phyloP scores from a whole-genome alignment of 2,329 filamentous ascomycete genomes.

The Allantophomopsis cytisporea region DNA sequence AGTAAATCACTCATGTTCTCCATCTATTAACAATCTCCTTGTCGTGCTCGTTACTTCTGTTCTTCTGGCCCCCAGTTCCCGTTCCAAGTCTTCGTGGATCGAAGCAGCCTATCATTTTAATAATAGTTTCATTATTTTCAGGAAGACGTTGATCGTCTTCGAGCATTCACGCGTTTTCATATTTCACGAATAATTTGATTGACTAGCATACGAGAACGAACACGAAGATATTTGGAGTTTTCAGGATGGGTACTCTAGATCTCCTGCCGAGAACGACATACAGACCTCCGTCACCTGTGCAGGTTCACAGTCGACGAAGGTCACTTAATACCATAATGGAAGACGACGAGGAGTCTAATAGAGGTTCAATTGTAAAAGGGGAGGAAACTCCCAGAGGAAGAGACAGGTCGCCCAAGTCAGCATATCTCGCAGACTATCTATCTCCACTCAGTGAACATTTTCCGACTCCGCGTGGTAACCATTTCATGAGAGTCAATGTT shows the following conservation, averaged over 20 bases:
- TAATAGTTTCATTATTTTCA: slow-evolving; percentile 8
- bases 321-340: slow-evolving; percentile 53
- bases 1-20: neutral
- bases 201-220: too few relatives aligned
- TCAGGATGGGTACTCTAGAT: slow-evolving; percentile 20
- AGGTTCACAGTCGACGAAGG: slow-evolving; percentile 33
- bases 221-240: slow-evolving; percentile 1
- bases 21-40: neutral
- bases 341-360: slow-evolving; percentile 26
- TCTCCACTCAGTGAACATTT: slow-evolving; percentile 44
- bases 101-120: slow-evolving; percentile 21
- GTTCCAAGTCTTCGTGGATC: slow-evolving; percentile 21
- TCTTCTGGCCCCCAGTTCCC: slow-evolving; percentile 3
- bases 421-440: slow-evolving; percentile 15
- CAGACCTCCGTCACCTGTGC: slow-evolving; percentile 34
- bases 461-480: slow-evolving; percentile 54
- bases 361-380: slow-evolving; percentile 11
- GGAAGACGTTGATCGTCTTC: slow-evolving; percentile 15
- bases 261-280: slow-evolving; percentile 34
- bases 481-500: slow-evolving; percentile 50
- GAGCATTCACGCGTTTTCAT: slow-evolving; percentile 1
- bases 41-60: slow-evolving; percentile 3
- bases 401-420: slow-evolving; percentile 22
- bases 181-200: neutral
- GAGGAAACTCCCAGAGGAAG: slow-evolving; percentile 18